Base-by-base conservation (phyloP, 2,329 filamentous ascomycete genomes). In the Colletotrichum siamense region DNA sequence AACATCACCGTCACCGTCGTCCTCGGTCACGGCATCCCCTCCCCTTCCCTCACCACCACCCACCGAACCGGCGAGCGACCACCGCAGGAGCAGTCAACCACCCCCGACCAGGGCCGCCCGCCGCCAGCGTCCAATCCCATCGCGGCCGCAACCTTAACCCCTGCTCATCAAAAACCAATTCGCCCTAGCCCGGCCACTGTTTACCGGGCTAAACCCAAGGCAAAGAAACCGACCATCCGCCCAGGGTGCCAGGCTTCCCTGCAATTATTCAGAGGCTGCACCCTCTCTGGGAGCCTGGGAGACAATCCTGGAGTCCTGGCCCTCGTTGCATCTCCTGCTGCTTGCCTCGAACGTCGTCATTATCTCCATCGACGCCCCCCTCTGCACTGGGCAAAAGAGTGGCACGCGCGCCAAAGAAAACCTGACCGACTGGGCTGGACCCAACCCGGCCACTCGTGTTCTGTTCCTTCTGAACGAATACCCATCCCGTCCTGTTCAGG, bases 391-490 rank as follows among this genome's bases (percentile, higher is more conserved):
- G 55, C 30, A 24, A 59, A 7, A 61, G 26, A 64, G 65, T 73
- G 64, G 73, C 70, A 69, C 73, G 64, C 73, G 73, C 64, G 26
- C 64, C 44, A 73, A 36, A 59, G 70, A 30, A 73, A 74, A 73
- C 70, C 59, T 76, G 70, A 69, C 70, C 65, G 74, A 66, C 70
- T 61, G 65, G 70, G 70, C 74, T 76, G 74, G 70, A 59, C 73
- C 70, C 70, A 39, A 57, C 71, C 69, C 67, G 49, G 55, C 26
- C 44, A 32, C 55, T 69, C 16, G 52, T 28, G 55, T 63, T 67
- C 63, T 44, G 62, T 32, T 64, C 44, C 44, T 22, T 49, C 18
- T 49, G 44, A 12, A 49, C 44, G 44, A 49, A 49, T 22, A 13
- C 44, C 44, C 44, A 49, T 49, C 44, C 18, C 44, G n/a, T 49